These are phyloP conservation scores for Mycogone perniciosa DNA, from an alignment of 2,329 filamentous ascomycete species.

Conservation along the genomic window DNA sequence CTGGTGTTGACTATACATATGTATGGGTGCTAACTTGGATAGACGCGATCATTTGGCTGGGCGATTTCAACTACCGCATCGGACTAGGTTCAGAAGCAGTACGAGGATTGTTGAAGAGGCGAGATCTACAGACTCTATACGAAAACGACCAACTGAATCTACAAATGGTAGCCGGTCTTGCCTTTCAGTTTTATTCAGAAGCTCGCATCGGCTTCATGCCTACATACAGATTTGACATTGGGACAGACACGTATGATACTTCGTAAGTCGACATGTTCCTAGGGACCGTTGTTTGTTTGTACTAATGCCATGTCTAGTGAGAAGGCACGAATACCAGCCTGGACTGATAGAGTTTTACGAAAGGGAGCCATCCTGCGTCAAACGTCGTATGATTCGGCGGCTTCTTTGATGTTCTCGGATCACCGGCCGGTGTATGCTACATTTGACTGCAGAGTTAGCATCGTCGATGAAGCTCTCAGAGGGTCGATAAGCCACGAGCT, in stretches of 20 bases:
- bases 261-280: constrained; percentile 51
- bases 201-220: constrained; percentile 81
- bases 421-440: constrained; percentile 91
- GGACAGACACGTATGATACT: constrained; percentile 82
- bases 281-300: background rate
- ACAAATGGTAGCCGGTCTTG: constrained; percentile 88
- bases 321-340: constrained; percentile 90
- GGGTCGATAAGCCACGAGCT: constrained; percentile 67
- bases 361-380: constrained; percentile 82
- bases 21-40: background rate
- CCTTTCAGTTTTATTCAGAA: constrained; percentile 90
- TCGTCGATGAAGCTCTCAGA: constrained; percentile 69
- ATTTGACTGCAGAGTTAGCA: constrained; percentile 77
- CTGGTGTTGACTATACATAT: background rate
- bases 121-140: constrained; percentile 73
- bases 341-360: constrained; percentile 89
- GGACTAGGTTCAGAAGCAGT: constrained; percentile 74
- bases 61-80: constrained; percentile 98
- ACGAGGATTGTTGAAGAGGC: constrained; percentile 63
- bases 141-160: constrained; percentile 94
- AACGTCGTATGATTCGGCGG: constrained; percentile 72
- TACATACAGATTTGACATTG: constrained; percentile 93
- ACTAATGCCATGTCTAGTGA: constrained; percentile 48
- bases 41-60: constrained; percentile 84
- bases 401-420: constrained; percentile 83